Percentiles rank a stretch among this genome's conserved stretches.
These are phyloP conservation scores for Pythium utonaiense DNA, from an alignment of 352 stramenopile species.

Conservation along the genomic window DNA sequence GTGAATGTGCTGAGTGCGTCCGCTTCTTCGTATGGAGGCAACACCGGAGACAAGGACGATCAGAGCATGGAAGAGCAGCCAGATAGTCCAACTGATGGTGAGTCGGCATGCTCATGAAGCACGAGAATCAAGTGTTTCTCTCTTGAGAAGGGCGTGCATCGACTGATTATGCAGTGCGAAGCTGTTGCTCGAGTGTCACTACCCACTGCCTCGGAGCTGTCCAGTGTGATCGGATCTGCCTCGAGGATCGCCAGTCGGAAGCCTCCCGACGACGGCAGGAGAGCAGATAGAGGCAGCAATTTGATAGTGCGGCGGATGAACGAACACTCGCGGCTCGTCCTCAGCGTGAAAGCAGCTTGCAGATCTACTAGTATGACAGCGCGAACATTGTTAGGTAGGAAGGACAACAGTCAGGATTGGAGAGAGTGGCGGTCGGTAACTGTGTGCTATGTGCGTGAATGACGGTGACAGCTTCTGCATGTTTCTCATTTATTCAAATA, in stretches of 20 bases:
- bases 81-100: conserved; percentile 6
- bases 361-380: neutral
- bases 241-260: neutral
- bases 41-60: neutral
- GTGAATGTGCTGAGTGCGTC: conserved; percentile 44
- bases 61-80: conserved; percentile 11
- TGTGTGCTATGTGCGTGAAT: neutral
- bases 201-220: neutral
- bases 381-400: neutral
- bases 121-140: neutral
- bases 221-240: neutral
- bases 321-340: neutral
- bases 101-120: conserved; percentile 15
- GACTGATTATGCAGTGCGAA: neutral
- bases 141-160: neutral
- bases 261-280: neutral
- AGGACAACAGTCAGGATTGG: neutral
- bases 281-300: neutral
- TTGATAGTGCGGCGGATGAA: neutral
- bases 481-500: conserved; percentile 12
- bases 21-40: neutral
- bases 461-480: neutral
- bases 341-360: neutral
- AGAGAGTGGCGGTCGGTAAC: no score
- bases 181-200: neutral